Evolutionary conservation across 768 basidiomycete species (phyloP).

Genomic region (Kwoniella pini): DNA sequence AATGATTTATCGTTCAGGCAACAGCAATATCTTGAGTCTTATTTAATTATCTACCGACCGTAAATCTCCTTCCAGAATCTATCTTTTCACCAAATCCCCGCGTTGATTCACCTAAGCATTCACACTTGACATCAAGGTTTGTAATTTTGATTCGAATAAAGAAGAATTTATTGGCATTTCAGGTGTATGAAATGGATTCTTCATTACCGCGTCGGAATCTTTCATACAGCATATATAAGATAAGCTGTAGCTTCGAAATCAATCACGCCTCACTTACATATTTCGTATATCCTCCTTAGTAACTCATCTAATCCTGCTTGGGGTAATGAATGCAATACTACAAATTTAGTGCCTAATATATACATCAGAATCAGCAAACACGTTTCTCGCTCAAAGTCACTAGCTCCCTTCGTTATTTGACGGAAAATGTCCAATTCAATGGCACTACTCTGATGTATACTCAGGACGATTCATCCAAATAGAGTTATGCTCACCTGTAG

Average conservation of each 20-base stretch:
- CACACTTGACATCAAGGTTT: slow-evolving; percentile 44
- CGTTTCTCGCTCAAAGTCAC: too few relatives aligned
- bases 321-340: slow-evolving; percentile 78
- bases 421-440: too few relatives aligned
- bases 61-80: too few relatives aligned
- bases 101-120: slow-evolving; percentile 17
- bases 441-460: too few relatives aligned
- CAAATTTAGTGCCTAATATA: slow-evolving; percentile 84
- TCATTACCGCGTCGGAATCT: slow-evolving; percentile 92
- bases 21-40: too few relatives aligned
- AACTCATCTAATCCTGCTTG: slow-evolving; percentile 66
- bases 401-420: too few relatives aligned
- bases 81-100: too few relatives aligned
- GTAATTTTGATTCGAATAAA: slow-evolving; percentile 68
- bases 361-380: background rate
- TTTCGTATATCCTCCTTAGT: slow-evolving; percentile 85
- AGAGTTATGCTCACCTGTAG: slow-evolving; percentile 86
- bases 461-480: too few relatives aligned
- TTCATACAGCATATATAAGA: too few relatives aligned
- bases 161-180: slow-evolving; percentile 98
- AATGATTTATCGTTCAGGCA: too few relatives aligned
- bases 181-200: slow-evolving; percentile 98
- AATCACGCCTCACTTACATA: slow-evolving; percentile 60
- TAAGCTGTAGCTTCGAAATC: too few relatives aligned
- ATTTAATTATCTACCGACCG: too few relatives aligned